Conservation (phyloP, 2,329 filamentous ascomycete species). For the Pleurostoma richardsiae region DNA sequence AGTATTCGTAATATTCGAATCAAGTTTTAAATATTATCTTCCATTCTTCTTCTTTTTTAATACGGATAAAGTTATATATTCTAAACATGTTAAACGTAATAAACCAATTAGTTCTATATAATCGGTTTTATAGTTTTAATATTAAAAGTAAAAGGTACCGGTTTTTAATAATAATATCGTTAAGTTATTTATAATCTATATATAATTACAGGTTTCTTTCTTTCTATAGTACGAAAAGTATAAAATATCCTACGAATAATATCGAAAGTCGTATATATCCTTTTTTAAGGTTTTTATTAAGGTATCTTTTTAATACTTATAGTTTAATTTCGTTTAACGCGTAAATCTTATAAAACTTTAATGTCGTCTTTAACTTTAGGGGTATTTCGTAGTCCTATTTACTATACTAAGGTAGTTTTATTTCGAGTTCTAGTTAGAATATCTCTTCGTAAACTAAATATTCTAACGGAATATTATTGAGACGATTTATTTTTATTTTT, state of each 20-base stretch:
- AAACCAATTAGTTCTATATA: conserved; percentile 5
- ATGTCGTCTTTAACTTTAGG: background rate
- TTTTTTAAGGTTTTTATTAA: conserved; percentile 5
- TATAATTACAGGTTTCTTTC: conserved; percentile 8
- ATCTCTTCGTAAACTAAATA: background rate
- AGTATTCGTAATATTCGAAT: conserved; percentile 21
- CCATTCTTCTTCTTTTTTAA: conserved; percentile 17
- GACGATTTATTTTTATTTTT: background rate
- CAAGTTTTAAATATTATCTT: conserved; percentile 20
- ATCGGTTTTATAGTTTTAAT: conserved; percentile 8
- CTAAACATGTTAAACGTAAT: conserved; percentile 5
- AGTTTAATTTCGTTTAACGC: conserved; percentile 2
- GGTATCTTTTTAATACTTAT: conserved; percentile 1
- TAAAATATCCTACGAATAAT: conserved; percentile 4
- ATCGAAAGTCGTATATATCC: conserved; percentile 3
- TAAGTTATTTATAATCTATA: conserved; percentile 13
- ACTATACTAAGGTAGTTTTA: background rate
- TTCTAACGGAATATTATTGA: background rate
- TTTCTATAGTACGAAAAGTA: conserved; percentile 5
- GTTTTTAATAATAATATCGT: conserved; percentile 14
- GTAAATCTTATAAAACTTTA: background rate
- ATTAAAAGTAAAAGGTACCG: conserved; percentile 12
- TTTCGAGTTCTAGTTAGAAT: background rate
- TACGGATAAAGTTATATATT: conserved; percentile 11
- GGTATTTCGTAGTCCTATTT: background rate